Evolutionary conservation across 2,329 filamentous ascomycete genomes (phyloP).

Genomic region (Teratosphaeria viscida): DNA sequence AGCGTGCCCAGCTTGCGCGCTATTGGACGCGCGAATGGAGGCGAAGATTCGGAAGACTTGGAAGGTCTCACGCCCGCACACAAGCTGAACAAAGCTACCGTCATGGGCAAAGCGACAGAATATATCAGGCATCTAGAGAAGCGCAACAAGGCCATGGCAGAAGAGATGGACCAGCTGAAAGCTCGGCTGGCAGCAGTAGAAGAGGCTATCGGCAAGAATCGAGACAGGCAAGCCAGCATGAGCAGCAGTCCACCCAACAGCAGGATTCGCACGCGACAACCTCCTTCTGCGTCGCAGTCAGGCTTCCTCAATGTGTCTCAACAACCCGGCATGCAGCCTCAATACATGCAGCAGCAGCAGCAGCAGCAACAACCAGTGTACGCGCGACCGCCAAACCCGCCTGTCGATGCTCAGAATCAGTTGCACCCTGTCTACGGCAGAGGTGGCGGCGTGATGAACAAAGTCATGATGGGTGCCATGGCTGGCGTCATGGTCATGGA

Average conservation of each 20-base stretch:
- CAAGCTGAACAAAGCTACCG: slow-evolving; percentile 96
- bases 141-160: slow-evolving; percentile 68
- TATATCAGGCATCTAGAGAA: slow-evolving; percentile 93
- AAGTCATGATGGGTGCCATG: slow-evolving; percentile 86
- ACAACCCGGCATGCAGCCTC: slow-evolving; percentile 18
- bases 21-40: slow-evolving; percentile 52
- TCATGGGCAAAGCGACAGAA: slow-evolving; percentile 89
- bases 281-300: slow-evolving; percentile 17
- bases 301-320: slow-evolving; percentile 17
- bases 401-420: slow-evolving; percentile 25
- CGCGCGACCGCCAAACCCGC: slow-evolving; percentile 20
- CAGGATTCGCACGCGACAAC: slow-evolving; percentile 14
- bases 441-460: slow-evolving; percentile 48
- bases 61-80: slow-evolving; percentile 63
- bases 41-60: slow-evolving; percentile 72
- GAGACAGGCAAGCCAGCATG: slow-evolving; percentile 14
- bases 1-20: slow-evolving; percentile 84
- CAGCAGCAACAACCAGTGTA: slow-evolving; percentile 21
- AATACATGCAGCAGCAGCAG: slow-evolving; percentile 23
- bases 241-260: slow-evolving; percentile 12
- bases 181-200: slow-evolving; percentile 54
- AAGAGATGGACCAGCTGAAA: slow-evolving; percentile 73
- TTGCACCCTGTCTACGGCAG: slow-evolving; percentile 28
- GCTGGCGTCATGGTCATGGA: slow-evolving; percentile 88
- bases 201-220: slow-evolving; percentile 51